Evolutionary conservation across 2,329 filamentous ascomycete species (phyloP), one percentile per base, ranked within the genome.

Genomic region (Orbilia oligospora): DNA sequence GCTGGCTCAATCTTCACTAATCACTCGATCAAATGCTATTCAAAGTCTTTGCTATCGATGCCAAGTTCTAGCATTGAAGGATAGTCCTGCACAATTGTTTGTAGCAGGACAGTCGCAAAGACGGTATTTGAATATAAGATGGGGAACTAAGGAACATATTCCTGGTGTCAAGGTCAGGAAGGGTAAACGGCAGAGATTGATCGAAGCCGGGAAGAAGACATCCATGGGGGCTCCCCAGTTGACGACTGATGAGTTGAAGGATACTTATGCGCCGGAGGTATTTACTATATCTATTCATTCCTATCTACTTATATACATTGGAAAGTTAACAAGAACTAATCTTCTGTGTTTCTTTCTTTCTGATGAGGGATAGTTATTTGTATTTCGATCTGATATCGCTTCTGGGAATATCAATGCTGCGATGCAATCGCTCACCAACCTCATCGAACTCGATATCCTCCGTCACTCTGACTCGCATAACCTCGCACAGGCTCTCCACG

Each of bases 401-500:
- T 80, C 81, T 3, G 73, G 80, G 2, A 81, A 82, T 16, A 63
- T 82, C 20, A 27, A 67, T 9, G 51, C 70, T 1, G 81, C 81
- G 6, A 82, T 82, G 81, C 79, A 80, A 56, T 65, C 69, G 5
- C 76, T 79, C 36, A n/a, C 38, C 9, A 79, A 79, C 76, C 80
- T 82, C 12, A 66, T 80, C n/a, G 80, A 81, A 9, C 66, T 81
- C 20, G 79, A 51, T 0, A 71, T 82, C 24, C 80, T 82, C 36
- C 66, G n/a, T 4, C 22, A 69, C 3, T 41, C 69, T 10, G 81
- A 82, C 48, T 79, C 81, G 18, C 79, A 73, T 9, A 82, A 80
- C 38, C 77, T 82, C 22, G 55, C 81, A 16, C 80, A 81, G 38
- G 82, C 84, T 18, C 70, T 86, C 0, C 85, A 87, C 69, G 81